Evolutionary conservation across 495 filamentous ascomycete species (phyloP).

Genomic region (Penicillium canariense): DNA sequence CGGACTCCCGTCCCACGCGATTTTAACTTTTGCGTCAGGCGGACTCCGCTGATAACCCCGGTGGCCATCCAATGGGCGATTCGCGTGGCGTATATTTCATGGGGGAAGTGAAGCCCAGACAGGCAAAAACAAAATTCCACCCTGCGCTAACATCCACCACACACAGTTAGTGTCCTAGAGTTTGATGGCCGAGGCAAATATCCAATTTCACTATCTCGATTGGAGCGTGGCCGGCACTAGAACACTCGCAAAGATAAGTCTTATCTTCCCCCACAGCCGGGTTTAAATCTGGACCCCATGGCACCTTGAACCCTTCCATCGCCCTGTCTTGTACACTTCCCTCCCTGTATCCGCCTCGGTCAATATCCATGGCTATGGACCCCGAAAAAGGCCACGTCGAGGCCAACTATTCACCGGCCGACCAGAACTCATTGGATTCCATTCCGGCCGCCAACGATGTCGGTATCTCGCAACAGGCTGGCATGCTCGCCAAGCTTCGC

Average conservation of each 20-base stretch:
- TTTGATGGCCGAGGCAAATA: neutral
- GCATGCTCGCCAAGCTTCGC: constrained; percentile 34
- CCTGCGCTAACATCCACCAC: neutral
- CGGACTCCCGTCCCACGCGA: neutral
- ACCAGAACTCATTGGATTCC: constrained; percentile 6
- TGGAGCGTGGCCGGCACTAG: neutral
- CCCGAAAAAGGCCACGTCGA: constrained; percentile 13
- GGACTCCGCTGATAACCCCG: constrained; percentile 2
- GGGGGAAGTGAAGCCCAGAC: neutral
- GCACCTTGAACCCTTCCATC: neutral
- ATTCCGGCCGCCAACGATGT: constrained; percentile 2
- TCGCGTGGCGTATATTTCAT: neutral
- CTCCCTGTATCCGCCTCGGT: neutral
- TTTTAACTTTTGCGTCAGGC: constrained; percentile 1
- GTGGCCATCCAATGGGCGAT: constrained; percentile 1
- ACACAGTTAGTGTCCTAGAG: neutral
- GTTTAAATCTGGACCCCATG: constrained; percentile 3
- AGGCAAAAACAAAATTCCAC: neutral
- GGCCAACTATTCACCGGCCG: constrained; percentile 5
- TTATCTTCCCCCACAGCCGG: constrained; percentile 7
- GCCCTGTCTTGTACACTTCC: neutral
- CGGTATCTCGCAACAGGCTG: constrained; percentile 3
- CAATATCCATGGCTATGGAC: constrained; percentile 9
- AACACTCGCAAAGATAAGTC: neutral
- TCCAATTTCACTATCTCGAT: neutral